Base-by-base conservation (phyloP, 179 eudicot genomes). In the Pouteria campechiana region DNA sequence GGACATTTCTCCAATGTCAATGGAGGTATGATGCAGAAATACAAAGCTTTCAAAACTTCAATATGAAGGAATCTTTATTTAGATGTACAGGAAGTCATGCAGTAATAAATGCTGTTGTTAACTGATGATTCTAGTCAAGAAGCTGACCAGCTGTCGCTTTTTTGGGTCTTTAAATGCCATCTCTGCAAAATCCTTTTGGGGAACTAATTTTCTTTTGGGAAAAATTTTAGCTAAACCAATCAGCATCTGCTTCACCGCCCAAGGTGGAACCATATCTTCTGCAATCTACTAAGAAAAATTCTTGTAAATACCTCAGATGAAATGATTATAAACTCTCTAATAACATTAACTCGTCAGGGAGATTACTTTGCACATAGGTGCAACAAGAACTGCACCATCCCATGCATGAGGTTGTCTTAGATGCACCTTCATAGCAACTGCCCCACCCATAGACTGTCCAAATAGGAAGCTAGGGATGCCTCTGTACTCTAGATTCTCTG, bases 401-500 rank as follows among this genome's bases (percentile, higher is more conserved):
- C 99, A 90, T 13, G 84, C 64, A 42, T 79, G 32, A 11, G 99
- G 92, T 54, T 90, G 92, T 69, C 79, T 87, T 34, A 86, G 73
- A 64, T 90, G 96, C 51, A 83, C 55, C 69, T 87, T 87, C 58
- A 90, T 65, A 58, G 86, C 85, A 43, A 87, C 79, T 34, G 99
- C 99, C 57, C 99, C 99, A 8, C 99, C 98, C 99, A 90, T 79
- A 1, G 96, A 86, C 66, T 90, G 66, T 33, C 96, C 96, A 35
- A 90, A 77, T 58, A 87, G 57, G 72, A 90, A 87, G 58, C 71
- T 68, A 16, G 88, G 94, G 33, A 73, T 67, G 54, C 15, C 36
- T 1, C 39, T 19, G 40, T 86, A 62, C 46, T 79, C 87, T 21
- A 80, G 75, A 37, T 48, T 82, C 47, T 79, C 99, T 90, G 83